Conservation (phyloP, 2,329 filamentous ascomycete species). For the Elsinoe ampelina region DNA sequence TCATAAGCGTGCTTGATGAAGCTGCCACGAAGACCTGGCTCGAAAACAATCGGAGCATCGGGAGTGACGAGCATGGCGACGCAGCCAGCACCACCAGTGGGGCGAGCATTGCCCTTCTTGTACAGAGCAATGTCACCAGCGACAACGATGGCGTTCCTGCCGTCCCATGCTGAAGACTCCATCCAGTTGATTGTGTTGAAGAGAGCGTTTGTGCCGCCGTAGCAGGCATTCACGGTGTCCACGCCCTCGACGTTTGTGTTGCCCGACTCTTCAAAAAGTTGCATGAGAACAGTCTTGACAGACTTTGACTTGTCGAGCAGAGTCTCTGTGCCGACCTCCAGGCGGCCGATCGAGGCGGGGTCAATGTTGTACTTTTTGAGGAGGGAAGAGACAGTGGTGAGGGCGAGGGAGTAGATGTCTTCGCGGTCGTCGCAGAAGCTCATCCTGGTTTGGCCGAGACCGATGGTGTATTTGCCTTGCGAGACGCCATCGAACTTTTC, state of each 20-base stretch:
- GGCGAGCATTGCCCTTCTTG: conserved; percentile 45
- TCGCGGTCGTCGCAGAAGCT: conserved; percentile 47
- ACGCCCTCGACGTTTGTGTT: conserved; percentile 47
- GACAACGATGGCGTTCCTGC: conserved; percentile 43
- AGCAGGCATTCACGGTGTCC: conserved; percentile 46
- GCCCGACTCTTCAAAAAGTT: conserved; percentile 42
- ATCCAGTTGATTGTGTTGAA: conserved; percentile 48
- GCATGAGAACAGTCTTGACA: conserved; percentile 46
- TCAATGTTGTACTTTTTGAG: conserved; percentile 45
- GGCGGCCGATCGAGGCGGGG: conserved; percentile 41
- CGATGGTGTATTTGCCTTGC: conserved; percentile 45
- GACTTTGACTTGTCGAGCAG: conserved; percentile 48
- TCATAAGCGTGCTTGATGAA: conserved; percentile 46
- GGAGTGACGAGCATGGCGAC: conserved; percentile 46
- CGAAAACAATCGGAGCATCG: conserved; percentile 41
- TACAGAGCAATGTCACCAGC: conserved; percentile 46
- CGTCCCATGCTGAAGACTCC: conserved; percentile 46
- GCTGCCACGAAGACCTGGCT: conserved; percentile 41
- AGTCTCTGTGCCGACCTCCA: conserved; percentile 47
- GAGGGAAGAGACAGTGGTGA: conserved; percentile 43
- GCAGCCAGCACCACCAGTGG: conserved; percentile 45
- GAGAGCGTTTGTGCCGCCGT: conserved; percentile 45
- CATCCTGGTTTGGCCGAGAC: conserved; percentile 47
- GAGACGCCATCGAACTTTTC: conserved; percentile 47
- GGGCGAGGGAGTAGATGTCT: conserved; percentile 47